These are phyloP conservation scores for Acephala macrosclerotiorum DNA, from an alignment of 2,329 filamentous ascomycete genomes.

Conservation along the genomic window DNA sequence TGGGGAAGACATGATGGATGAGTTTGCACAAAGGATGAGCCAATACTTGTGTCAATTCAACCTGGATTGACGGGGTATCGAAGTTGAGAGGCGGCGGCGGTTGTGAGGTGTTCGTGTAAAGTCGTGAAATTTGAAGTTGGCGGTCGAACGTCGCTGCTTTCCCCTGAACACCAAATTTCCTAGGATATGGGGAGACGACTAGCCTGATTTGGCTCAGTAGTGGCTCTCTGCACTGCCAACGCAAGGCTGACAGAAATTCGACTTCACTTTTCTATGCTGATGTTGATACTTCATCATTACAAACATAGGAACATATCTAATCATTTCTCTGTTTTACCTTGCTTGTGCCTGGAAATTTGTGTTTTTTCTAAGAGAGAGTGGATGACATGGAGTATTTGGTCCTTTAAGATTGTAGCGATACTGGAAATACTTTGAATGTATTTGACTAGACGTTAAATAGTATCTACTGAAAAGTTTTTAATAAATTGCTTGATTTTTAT, in stretches of 20 bases:
- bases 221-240: background rate
- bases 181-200: constrained; percentile 34
- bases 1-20: constrained; percentile 57
- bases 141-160: constrained; percentile 34
- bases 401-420: too few relatives aligned
- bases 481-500: too few relatives aligned
- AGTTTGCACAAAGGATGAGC: constrained; percentile 19
- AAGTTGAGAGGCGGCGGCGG: constrained; percentile 30
- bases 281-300: too few relatives aligned
- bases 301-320: too few relatives aligned
- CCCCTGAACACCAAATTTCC: constrained; percentile 31
- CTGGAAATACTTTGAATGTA: too few relatives aligned
- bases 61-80: constrained; percentile 23
- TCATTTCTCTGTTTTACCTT: too few relatives aligned
- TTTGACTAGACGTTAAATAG: too few relatives aligned
- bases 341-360: too few relatives aligned
- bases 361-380: too few relatives aligned
- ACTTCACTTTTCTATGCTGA: too few relatives aligned
- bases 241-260: constrained; percentile 7
- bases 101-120: constrained; percentile 29
- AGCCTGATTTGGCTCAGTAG: constrained; percentile 23
- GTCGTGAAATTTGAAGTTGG: constrained; percentile 40
- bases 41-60: constrained; percentile 26
- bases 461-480: too few relatives aligned
- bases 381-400: too few relatives aligned